A percentile compares a stretch with the other conserved stretches of the same genome.
phyloP scores from a whole-genome alignment of 2,329 filamentous ascomycete species.

The Diaporthe aspalathi region DNA sequence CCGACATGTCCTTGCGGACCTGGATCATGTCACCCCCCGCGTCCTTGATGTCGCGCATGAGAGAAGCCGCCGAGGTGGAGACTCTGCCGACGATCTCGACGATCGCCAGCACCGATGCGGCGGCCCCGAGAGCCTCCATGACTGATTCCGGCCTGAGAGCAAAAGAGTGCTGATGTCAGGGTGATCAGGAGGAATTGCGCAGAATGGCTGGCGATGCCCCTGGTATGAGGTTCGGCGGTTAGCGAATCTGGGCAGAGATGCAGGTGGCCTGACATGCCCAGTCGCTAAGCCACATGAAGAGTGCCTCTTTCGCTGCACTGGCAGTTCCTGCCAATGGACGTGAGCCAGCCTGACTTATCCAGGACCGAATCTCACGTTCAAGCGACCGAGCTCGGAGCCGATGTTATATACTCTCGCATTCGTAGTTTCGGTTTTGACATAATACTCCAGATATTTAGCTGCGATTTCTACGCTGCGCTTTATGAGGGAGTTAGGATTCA shows the following conservation, averaged over 20 bases:
- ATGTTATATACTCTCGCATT: too few species aligned
- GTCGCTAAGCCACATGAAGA: too few species aligned
- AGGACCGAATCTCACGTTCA: background rate
- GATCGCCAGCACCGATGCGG: slow-evolving; percentile 1
- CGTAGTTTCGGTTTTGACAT: too few species aligned
- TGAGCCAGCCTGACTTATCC: background rate
- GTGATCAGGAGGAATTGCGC: too few species aligned
- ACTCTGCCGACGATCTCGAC: slow-evolving; percentile 1
- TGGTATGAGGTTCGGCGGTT: too few species aligned
- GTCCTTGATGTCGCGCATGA: slow-evolving; percentile 29
- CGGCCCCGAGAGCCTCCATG: slow-evolving; percentile 20
- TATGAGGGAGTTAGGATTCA: too few species aligned
- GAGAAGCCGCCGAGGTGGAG: background rate
- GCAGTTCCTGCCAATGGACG: background rate
- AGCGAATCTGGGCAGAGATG: too few species aligned
- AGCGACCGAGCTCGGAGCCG: too few species aligned
- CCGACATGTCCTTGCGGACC: slow-evolving; percentile 22
- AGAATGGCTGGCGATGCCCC: too few species aligned
- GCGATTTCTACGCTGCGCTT: too few species aligned
- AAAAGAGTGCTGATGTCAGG: background rate
- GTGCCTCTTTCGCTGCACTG: background rate
- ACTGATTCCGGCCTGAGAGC: background rate
- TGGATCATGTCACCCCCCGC: slow-evolving; percentile 24
- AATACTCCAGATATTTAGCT: too few species aligned
- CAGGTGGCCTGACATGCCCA: too few species aligned